Conservation (phyloP, 73 alveolate genomes). For the Tetrahymena elliotti region DNA sequence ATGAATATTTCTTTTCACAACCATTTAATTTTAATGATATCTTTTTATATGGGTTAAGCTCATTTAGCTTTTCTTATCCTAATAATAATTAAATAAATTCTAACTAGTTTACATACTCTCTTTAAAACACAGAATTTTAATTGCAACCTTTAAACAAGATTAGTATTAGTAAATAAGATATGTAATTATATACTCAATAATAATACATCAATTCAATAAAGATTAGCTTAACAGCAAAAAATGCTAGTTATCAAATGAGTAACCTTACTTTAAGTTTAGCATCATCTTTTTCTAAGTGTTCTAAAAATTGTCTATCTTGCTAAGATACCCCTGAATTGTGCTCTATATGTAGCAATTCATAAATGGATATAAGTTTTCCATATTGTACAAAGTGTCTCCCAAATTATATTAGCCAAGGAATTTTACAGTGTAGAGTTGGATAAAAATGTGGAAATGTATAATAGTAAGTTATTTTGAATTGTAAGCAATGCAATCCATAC, state of each 20-base stretch:
- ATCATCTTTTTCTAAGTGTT: neutral
- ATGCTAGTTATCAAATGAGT: neutral
- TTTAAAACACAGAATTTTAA: neutral
- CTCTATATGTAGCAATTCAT: neutral
- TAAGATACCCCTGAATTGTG: neutral
- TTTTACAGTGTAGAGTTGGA: neutral
- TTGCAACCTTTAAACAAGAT: neutral
- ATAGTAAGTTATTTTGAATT: neutral
- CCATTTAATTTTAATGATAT: neutral
- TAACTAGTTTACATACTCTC: neutral
- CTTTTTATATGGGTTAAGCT: neutral
- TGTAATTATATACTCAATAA: neutral
- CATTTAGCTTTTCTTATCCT: neutral
- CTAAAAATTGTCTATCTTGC: neutral
- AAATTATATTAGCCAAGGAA: neutral
- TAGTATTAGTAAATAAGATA: neutral
- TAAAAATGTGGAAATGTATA: neutral
- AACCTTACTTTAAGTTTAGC: neutral
- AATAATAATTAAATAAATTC: neutral
- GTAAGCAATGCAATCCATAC: neutral
- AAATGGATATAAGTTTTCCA: neutral
- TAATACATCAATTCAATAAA: neutral
- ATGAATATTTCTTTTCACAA: neutral
- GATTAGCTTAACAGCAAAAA: neutral
- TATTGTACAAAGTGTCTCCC: neutral